These are phyloP conservation scores for Fistulifera solaris DNA, from an alignment of 108 stramenopile species.

Conservation along the genomic window DNA sequence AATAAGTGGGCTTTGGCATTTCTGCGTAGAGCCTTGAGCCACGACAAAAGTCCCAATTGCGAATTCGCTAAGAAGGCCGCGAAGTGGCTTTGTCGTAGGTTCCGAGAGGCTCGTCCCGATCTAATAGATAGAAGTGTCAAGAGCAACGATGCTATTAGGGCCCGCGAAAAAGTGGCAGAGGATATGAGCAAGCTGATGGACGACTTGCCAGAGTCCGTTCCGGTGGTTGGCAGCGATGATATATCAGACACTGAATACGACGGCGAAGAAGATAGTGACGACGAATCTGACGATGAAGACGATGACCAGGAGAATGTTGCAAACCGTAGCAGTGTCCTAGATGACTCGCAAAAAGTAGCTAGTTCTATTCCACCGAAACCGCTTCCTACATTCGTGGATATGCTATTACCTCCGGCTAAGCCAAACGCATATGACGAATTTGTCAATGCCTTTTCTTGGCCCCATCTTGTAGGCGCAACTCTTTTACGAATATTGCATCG, in stretches of 20 bases:
- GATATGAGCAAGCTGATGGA: conserved; percentile 69
- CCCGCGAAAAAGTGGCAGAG: conserved; percentile 54
- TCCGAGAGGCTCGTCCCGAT: conserved; percentile 75
- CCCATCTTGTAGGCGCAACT: conserved; percentile 63
- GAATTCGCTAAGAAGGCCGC: conserved; percentile 62
- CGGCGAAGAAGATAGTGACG: conserved; percentile 52
- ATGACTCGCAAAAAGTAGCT: conserved; percentile 26
- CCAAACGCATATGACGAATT: conserved; percentile 44
- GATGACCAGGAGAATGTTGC: conserved; percentile 37
- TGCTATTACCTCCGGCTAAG: conserved; percentile 75
- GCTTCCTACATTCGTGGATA: conserved; percentile 63
- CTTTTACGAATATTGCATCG: conserved; percentile 59
- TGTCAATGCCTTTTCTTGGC: conserved; percentile 62
- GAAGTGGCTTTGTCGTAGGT: conserved; percentile 58
- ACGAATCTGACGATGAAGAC: conserved; percentile 60
- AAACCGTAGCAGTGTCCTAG: conserved; percentile 17
- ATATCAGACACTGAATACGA: conserved; percentile 50
- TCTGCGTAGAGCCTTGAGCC: conserved; percentile 61
- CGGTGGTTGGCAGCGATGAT: conserved; percentile 49
- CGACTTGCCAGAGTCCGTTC: conserved; percentile 38
- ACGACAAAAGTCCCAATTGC: conserved; percentile 47
- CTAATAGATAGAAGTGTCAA: conserved; percentile 10
- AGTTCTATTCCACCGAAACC: conserved; percentile 62
- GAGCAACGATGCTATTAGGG: conserved; percentile 11
- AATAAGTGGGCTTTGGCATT: conserved; percentile 65